These are phyloP conservation scores for Alopecurus myosuroides DNA, from an alignment of 176 grass and related monocot species.

Conservation along the genomic window DNA sequence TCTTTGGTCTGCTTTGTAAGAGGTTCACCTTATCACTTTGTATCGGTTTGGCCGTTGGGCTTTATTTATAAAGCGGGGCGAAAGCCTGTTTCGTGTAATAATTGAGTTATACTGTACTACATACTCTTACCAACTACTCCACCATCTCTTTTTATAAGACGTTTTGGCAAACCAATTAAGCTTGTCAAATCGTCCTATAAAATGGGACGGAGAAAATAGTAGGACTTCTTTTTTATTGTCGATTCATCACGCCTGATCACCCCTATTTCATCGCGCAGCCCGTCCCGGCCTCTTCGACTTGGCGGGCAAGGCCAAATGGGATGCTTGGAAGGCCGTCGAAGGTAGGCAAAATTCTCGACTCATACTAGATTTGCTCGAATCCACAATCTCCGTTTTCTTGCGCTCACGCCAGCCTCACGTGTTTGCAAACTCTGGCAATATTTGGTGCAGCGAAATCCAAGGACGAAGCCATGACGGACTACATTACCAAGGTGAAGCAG, in stretches of 20 bases:
- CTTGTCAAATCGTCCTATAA: too few relatives aligned
- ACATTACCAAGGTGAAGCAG: constrained; percentile 15
- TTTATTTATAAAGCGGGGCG: too few relatives aligned
- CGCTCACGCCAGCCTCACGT: neutral
- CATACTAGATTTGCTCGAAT: neutral
- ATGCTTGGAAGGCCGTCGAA: constrained; percentile 83
- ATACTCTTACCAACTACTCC: neutral
- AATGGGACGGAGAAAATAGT: too few relatives aligned
- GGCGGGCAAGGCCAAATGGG: constrained; percentile 52
- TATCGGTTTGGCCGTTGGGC: too few relatives aligned
- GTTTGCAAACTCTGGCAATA: neutral
- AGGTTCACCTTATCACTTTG: too few relatives aligned
- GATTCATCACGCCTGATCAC: neutral
- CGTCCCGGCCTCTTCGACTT: neutral
- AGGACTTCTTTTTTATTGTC: neutral
- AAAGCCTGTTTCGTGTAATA: too few relatives aligned
- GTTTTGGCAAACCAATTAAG: too few relatives aligned
- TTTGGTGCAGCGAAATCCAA: neutral
- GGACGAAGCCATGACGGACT: neutral
- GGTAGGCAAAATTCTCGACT: constrained; percentile 16
- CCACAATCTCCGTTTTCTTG: neutral
- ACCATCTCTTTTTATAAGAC: too few relatives aligned
- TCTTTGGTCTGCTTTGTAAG: too few relatives aligned
- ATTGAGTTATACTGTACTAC: too few relatives aligned
- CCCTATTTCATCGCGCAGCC: neutral